These are phyloP conservation scores for Hymenoscyphus infarciens DNA, from an alignment of 2,329 filamentous ascomycete species.

Conservation along the genomic window DNA sequence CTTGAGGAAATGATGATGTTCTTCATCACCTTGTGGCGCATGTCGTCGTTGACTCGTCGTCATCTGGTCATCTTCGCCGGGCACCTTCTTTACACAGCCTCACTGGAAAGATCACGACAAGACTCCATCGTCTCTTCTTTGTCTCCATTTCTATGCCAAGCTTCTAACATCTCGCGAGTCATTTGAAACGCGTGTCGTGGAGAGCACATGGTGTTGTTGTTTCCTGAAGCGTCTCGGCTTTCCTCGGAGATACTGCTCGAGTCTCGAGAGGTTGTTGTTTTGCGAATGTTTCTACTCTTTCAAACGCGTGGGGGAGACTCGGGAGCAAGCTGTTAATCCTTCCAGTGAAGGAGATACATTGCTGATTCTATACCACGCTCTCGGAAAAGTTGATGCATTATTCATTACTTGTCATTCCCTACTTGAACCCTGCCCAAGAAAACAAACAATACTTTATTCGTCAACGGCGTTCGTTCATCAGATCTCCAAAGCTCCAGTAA, in stretches of 20 bases:
- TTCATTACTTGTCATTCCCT: not conserved
- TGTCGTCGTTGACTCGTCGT: not conserved
- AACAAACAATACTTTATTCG: not conserved
- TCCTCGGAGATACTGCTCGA: not conserved
- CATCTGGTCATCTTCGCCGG: not conserved
- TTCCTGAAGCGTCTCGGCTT: not conserved
- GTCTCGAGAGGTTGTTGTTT: not conserved
- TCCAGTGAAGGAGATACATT: not conserved
- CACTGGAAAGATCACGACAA: not conserved
- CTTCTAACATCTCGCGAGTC: not conserved
- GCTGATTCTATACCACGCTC: not conserved
- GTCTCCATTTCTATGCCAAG: not conserved
- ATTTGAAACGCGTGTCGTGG: not conserved
- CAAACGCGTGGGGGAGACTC: not conserved
- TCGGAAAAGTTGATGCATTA: not conserved
- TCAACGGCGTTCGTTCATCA: not conserved
- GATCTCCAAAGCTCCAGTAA: slow-evolving; percentile 13
- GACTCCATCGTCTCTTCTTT: not conserved
- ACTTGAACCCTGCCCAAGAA: not conserved
- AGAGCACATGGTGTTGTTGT: not conserved
- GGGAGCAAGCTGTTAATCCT: not conserved
- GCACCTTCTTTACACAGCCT: not conserved
- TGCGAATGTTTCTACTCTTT: not conserved
- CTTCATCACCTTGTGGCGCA: not conserved
- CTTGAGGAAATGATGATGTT: not conserved